Evolutionary conservation across 2,329 filamentous ascomycete genomes (phyloP), one percentile per base, ranked within the genome.

Genomic region (Phialophora chinensis): DNA sequence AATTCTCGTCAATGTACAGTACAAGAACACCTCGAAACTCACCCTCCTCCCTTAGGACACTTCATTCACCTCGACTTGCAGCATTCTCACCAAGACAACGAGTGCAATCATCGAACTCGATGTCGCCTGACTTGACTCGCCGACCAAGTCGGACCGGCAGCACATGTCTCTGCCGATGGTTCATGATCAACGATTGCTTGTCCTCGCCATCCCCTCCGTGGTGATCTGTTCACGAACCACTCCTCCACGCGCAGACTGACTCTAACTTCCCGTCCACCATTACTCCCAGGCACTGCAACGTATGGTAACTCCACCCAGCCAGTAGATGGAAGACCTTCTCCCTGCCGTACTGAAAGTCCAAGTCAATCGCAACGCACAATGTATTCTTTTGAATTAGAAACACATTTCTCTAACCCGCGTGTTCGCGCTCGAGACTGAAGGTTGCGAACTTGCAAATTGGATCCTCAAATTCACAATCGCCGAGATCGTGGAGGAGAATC

Each of bases 341-440:
- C 47, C 23, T 60, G 42, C 53, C 25, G 29, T 27, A 35, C 59
- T 38, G 33, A 66, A 63, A 50, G 55, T 54, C 49, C 50, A 61
- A 54, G n/a, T 38, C 62, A 55, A 59, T 59, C 35, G 56, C 50
- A 44, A 58, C 53, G 59, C 50, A 61, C 50, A 60, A 66, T 57
- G 63, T 64, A 67, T 68, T 66, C 33, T 62, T n/a, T 47, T 31
- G 50, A 17, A 50, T 38, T 61, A 63, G 44, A 66, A 67, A 70
- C 63, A 67, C 69, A 67, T 60, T 44, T 65, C 65, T 70, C 69
- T 70, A 69, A 67, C 38, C 59, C 59, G 59, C 61, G 58, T 60
- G 63, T 20, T 65, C 56, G 57, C 25, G 53, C 29, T 53, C 23
- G 20, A 29, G 65, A 58, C 65, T 38, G 63, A 70, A 68, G 58